Conservation (phyloP, 139 green algal genomes). For the Micractinium sp. region DNA sequence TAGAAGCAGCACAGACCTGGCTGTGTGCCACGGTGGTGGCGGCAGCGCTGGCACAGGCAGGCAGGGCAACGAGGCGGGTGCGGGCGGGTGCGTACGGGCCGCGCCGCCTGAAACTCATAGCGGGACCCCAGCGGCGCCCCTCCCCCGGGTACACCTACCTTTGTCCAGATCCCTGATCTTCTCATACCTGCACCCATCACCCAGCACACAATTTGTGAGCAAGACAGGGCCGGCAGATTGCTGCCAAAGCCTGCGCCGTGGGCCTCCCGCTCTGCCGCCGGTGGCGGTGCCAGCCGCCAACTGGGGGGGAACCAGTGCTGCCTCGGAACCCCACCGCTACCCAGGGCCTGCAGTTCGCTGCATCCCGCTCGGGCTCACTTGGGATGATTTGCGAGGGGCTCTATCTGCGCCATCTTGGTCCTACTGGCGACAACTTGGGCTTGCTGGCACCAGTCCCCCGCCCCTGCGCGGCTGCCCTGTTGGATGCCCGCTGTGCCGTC, state of each 20-base stretch:
- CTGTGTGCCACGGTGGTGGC: no score
- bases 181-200: constrained; percentile 34
- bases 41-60: neutral
- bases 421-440: no score
- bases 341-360: neutral
- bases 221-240: neutral
- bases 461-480: no score
- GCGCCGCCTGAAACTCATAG: neutral
- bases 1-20: neutral
- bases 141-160: constrained; percentile 12
- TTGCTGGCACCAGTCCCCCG: no score
- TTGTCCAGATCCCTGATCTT: constrained; percentile 43
- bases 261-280: neutral
- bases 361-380: constrained; percentile 13
- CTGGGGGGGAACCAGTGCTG: no score
- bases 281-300: no score
- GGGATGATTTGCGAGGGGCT: constrained; percentile 31
- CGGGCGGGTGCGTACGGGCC: neutral
- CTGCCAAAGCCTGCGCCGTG: neutral
- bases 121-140: neutral
- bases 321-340: no score
- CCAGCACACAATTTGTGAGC: neutral
- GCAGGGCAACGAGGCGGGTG: neutral
- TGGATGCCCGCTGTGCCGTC: no score
- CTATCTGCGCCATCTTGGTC: constrained; percentile 16